These are phyloP conservation scores for Sporothrix schenckii DNA, from an alignment of 2,329 filamentous ascomycete species.

Conservation along the genomic window DNA sequence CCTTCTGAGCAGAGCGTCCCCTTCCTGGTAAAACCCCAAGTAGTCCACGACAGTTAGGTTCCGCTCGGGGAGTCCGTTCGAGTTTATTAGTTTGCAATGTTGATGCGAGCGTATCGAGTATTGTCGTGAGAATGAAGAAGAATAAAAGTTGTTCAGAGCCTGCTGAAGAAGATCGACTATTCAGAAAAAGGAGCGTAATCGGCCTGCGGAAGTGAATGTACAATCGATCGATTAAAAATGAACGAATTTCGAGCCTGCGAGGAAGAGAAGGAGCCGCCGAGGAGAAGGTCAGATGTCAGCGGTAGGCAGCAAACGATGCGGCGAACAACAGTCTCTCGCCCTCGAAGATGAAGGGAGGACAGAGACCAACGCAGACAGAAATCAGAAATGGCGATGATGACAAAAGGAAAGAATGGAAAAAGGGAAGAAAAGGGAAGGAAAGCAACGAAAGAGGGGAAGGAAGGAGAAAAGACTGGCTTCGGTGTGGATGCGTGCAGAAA, in stretches of 20 bases:
- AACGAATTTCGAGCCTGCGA: conserved; percentile 13
- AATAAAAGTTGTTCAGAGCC: conserved; percentile 53
- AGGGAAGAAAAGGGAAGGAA: conserved; percentile 27
- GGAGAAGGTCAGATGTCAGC: conserved; percentile 19
- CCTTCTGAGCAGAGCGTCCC: not conserved
- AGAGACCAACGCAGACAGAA: conserved; percentile 22
- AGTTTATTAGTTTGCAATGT: conserved; percentile 5
- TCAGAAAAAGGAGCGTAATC: conserved; percentile 30
- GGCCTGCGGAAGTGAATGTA: conserved; percentile 30
- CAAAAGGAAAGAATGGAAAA: conserved; percentile 11
- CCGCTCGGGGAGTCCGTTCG: not conserved
- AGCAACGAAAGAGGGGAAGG: conserved; percentile 11
- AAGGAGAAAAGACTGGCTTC: conserved; percentile 22
- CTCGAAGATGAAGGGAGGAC: conserved; percentile 17
- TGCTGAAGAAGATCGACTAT: conserved; percentile 50
- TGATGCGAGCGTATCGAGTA: not conserved
- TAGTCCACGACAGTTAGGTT: conserved; percentile 4
- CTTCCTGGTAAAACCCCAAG: conserved; percentile 20
- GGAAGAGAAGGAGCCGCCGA: not conserved
- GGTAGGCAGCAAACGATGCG: not conserved
- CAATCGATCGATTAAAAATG: conserved; percentile 14
- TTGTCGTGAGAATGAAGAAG: conserved; percentile 28
- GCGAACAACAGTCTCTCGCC: conserved; percentile 6
- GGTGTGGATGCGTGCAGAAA: conserved; percentile 24
- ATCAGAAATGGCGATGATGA: conserved; percentile 23